Base-by-base conservation (phyloP, 2,329 filamentous ascomycete genomes). In the Nigrospora oryzae region DNA sequence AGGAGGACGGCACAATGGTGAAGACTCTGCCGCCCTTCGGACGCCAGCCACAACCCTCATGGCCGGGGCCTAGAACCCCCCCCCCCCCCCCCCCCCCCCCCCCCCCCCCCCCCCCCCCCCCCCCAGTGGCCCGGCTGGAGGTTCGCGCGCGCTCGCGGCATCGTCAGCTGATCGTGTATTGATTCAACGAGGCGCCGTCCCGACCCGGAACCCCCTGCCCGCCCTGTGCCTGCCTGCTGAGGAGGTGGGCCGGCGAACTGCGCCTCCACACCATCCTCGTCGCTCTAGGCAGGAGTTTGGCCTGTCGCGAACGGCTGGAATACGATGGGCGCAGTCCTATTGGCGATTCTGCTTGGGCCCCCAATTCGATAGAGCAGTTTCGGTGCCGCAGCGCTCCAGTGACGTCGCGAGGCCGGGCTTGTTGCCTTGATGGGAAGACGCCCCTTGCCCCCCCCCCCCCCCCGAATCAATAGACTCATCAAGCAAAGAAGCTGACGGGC, bases 221-320 rank as follows among this genome's bases (percentile, higher is more conserved):
- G 34, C 34, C 34, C 14, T 16, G 34, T n/a, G 15, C 15, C 34
- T 36, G 34, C 34, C 34, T 36, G 34, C 34, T 36, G 34, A 36
- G 34, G 8, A 36, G 10, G 34, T 36, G 34, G 33, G 17, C 39
- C 34, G 4, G 14, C 44, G 7, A 52, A 44, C 28, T 60, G 56
- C 23, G 56, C 44, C 30, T 58, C 58, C 46, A 58, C 55, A 36
- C 15, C 34, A 28, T 28, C 23, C 10, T 28, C 23, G 23, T 7
- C 23, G 34, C 34, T 36, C 34, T 11, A 36, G 34, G 34, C 34
- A n/a, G 34, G 34, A 36, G 34, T n/a, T 6, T 10, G 34, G 6
- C 4, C 5, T 14, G 15, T 36, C 15, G 11, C n/a, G 34, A 36
- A 36, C 15, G 34, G 23, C 34, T 16, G 15, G 34, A 14, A 14